A percentile compares a stretch with the other conserved stretches of the same genome.
Conservation (phyloP, 257 asterid species). For the Plantago ovata region DNA sequence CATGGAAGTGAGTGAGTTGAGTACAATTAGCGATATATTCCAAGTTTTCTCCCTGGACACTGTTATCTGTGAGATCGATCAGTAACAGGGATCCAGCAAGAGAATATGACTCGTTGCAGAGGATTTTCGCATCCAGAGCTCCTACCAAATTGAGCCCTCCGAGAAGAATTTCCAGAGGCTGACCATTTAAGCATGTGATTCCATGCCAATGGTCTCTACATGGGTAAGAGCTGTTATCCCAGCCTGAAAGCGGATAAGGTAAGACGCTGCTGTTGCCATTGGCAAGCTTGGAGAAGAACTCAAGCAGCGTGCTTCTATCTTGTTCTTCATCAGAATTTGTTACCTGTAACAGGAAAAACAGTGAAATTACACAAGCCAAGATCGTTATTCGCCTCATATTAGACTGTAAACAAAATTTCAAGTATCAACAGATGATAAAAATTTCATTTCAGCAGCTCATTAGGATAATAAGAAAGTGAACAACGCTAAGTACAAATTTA, state of each 20-base stretch:
- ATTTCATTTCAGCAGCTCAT: not conserved
- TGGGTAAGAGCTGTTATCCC: slow-evolving; percentile 52
- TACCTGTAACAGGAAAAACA: slow-evolving; percentile 22
- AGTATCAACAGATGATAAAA: not conserved
- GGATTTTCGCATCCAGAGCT: slow-evolving; percentile 29
- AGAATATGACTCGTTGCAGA: slow-evolving; percentile 33
- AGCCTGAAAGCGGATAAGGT: slow-evolving; percentile 25
- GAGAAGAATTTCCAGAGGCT: slow-evolving; percentile 25
- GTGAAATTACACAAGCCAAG: slow-evolving; percentile 26
- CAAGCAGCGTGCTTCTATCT: slow-evolving; percentile 24
- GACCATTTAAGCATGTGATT: slow-evolving; percentile 29
- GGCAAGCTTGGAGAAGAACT: slow-evolving; percentile 38
- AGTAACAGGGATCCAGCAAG: slow-evolving; percentile 27
- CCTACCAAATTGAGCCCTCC: slow-evolving; percentile 37
- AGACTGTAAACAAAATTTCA: not conserved
- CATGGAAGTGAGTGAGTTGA: slow-evolving; percentile 29
- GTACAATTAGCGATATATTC: slow-evolving; percentile 43
- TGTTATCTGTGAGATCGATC: slow-evolving; percentile 31
- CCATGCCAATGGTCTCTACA: slow-evolving; percentile 49
- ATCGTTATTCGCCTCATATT: slow-evolving; percentile 30
- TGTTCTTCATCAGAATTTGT: slow-evolving; percentile 34
- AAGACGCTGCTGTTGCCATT: slow-evolving; percentile 17
- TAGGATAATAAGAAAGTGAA: slow-evolving; percentile 14
- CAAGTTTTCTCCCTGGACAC: slow-evolving; percentile 30
- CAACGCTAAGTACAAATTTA: slow-evolving; percentile 14